Evolutionary conservation across 768 basidiomycete genomes (phyloP).

Genomic region (Termitomyces bulborhizus): DNA sequence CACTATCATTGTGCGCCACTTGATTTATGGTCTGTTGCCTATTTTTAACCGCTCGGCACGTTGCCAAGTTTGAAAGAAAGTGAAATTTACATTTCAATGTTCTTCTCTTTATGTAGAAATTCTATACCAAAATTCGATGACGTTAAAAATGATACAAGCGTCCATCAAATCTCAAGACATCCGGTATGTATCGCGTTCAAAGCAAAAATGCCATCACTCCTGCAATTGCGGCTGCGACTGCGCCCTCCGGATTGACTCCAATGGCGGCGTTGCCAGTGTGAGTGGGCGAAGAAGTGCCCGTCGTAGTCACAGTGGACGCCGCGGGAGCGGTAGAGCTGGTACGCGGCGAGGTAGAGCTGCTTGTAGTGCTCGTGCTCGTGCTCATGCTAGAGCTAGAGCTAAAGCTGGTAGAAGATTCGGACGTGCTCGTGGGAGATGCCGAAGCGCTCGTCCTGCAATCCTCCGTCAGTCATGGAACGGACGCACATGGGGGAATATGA

Average conservation of each 20-base stretch:
- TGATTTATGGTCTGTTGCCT: neutral
- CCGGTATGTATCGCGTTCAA: neutral
- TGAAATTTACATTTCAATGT: neutral
- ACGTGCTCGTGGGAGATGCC: neutral
- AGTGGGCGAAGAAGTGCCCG: conserved; percentile 1
- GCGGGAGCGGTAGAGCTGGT: neutral
- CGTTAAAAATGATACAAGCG: neutral
- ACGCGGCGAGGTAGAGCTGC: neutral
- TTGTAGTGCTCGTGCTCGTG: neutral
- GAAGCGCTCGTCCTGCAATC: neutral
- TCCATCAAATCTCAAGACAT: neutral
- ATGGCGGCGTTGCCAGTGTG: conserved; percentile 3
- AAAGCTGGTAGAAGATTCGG: neutral
- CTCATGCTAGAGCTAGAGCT: neutral
- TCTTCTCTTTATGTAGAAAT: neutral
- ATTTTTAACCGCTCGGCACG: neutral
- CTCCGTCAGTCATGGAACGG: neutral
- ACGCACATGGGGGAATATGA: no score
- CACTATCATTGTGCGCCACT: neutral
- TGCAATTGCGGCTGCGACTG: conserved; percentile 8
- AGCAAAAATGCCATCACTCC: conserved; percentile 12
- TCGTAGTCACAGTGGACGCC: neutral
- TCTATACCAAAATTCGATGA: neutral
- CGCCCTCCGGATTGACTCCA: conserved; percentile 11
- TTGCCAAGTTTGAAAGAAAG: neutral